Evolutionary conservation across 306 rosid species (phyloP).

Genomic region (Vicia faba): DNA sequence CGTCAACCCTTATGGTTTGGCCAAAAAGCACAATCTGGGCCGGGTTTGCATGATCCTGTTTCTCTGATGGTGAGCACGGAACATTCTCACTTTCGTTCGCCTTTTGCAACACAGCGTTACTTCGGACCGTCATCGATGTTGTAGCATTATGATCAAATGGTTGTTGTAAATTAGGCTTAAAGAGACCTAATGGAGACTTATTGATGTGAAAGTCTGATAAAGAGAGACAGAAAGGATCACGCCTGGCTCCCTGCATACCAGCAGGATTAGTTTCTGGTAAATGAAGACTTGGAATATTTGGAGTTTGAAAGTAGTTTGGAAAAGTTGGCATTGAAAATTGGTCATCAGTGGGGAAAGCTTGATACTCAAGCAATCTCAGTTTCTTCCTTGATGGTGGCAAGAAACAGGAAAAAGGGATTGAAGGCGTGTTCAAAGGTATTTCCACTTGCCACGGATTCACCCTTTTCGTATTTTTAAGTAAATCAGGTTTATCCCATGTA

Average conservation of each 20-base stretch:
- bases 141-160: conserved; percentile 47
- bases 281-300: conserved; percentile 52
- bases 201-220: conserved; percentile 60
- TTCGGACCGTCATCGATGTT: conserved; percentile 40
- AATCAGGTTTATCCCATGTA: conserved; percentile 84
- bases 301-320: conserved; percentile 51
- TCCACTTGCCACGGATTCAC: conserved; percentile 91
- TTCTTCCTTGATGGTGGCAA: conserved; percentile 48
- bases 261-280: conserved; percentile 53
- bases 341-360: conserved; percentile 53
- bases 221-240: conserved; percentile 63
- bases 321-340: conserved; percentile 56
- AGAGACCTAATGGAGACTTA: conserved; percentile 59
- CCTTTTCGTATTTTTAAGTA: conserved; percentile 74
- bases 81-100: conserved; percentile 51
- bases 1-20: conserved; percentile 56
- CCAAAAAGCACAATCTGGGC: conserved; percentile 71
- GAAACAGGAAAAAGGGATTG: conserved; percentile 63
- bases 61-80: conserved; percentile 56
- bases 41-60: conserved; percentile 50
- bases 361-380: background rate
- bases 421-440: conserved; percentile 57
- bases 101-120: conserved; percentile 40
- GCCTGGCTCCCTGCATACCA: conserved; percentile 99
- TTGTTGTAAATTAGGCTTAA: conserved; percentile 46